phyloP scores from a whole-genome alignment of 805 yeast species.

The Hanseniaspora lachancei region DNA sequence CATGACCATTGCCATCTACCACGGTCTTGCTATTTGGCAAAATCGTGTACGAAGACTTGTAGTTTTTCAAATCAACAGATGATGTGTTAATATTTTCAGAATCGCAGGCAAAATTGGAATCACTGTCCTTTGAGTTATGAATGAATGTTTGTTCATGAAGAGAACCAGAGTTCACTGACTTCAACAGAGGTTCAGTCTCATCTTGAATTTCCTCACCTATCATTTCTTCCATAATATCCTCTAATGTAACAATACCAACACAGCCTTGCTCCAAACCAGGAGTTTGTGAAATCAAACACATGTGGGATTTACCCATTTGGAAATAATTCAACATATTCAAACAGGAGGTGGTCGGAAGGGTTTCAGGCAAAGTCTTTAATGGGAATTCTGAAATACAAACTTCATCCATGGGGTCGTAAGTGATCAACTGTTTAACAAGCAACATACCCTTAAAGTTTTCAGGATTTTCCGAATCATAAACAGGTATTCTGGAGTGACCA shows the following conservation, averaged over 20 bases:
- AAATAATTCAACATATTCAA: constrained; percentile 86
- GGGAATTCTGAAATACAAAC: constrained; percentile 88
- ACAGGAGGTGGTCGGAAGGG: constrained; percentile 82
- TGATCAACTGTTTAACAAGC: constrained; percentile 76
- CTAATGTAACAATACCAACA: constrained; percentile 80
- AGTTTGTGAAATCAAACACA: constrained; percentile 77
- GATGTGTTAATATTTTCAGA: neutral
- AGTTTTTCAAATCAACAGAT: constrained; percentile 1
- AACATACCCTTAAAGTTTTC: constrained; percentile 89
- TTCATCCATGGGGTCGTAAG: constrained; percentile 94
- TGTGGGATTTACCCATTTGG: constrained; percentile 95
- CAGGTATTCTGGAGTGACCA: constrained; percentile 91
- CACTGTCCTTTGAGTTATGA: neutral
- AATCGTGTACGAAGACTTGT: constrained; percentile 9
- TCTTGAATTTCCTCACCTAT: constrained; percentile 97
- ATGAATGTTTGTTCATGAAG: neutral
- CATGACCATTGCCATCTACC: neutral
- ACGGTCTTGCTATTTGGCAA: constrained; percentile 1
- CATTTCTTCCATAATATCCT: constrained; percentile 94
- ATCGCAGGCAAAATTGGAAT: neutral
- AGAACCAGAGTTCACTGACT: constrained; percentile 21
- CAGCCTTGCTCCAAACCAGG: constrained; percentile 84
- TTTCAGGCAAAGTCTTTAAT: constrained; percentile 89
- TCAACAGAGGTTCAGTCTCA: constrained; percentile 87
- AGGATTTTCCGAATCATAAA: constrained; percentile 80